Evolutionary conservation across 2,329 filamentous ascomycete genomes (phyloP).

Genomic region (Alternaria sp.): DNA sequence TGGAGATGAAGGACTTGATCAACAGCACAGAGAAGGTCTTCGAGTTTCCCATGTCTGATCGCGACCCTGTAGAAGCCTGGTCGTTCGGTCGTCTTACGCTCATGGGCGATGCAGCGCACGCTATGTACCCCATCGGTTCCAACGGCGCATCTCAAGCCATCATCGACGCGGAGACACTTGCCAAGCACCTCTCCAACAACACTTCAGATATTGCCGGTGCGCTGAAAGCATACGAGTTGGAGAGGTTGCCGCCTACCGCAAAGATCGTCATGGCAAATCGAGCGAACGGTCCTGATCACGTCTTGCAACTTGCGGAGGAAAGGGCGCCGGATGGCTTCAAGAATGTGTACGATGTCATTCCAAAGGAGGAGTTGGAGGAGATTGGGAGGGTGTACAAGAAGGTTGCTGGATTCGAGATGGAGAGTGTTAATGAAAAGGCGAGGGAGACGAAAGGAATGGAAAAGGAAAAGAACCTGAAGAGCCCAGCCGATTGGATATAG

Average conservation of each 20-base stretch:
- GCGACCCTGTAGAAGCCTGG: slow-evolving; percentile 54
- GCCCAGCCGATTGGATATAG: slow-evolving; percentile 34
- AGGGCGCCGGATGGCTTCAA: slow-evolving; percentile 51
- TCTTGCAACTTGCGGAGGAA: slow-evolving; percentile 57
- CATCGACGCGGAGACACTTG: slow-evolving; percentile 54
- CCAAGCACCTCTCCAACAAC: slow-evolving; percentile 41
- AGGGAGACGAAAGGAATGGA: slow-evolving; percentile 43
- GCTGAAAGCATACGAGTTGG: slow-evolving; percentile 51
- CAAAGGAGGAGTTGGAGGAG: slow-evolving; percentile 52
- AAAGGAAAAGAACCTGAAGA: slow-evolving; percentile 24
- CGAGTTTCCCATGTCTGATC: slow-evolving; percentile 59
- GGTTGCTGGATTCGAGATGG: slow-evolving; percentile 58
- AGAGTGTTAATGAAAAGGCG: slow-evolving; percentile 54
- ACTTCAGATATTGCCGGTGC: slow-evolving; percentile 42
- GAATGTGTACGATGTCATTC: slow-evolving; percentile 54
- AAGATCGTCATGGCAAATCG: slow-evolving; percentile 59
- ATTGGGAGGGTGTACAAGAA: slow-evolving; percentile 51
- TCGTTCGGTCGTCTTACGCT: slow-evolving; percentile 45
- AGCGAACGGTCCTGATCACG: slow-evolving; percentile 57
- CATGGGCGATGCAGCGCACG: slow-evolving; percentile 54
- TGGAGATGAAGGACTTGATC: slow-evolving; percentile 55
- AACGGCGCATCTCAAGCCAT: slow-evolving; percentile 58
- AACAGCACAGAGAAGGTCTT: slow-evolving; percentile 54
- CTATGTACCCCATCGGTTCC: slow-evolving; percentile 56
- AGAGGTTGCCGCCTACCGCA: slow-evolving; percentile 54